These are phyloP conservation scores for Mortierella alpina DNA, from an alignment of 192 early-diverging fungal genomes.

Conservation along the genomic window DNA sequence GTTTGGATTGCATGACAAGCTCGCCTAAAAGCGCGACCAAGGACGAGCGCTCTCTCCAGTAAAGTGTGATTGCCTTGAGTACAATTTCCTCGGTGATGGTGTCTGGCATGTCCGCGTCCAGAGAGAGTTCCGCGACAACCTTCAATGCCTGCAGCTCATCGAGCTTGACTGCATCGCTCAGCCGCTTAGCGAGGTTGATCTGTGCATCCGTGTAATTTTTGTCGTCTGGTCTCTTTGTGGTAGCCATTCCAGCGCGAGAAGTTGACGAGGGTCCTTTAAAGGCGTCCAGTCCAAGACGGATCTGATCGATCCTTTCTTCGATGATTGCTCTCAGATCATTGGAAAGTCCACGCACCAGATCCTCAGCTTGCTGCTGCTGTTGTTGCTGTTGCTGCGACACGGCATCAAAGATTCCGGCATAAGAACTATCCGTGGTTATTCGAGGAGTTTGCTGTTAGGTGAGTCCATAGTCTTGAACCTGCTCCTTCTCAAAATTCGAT, in stretches of 20 bases:
- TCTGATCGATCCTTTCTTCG: conserved; percentile 32
- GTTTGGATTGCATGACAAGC: conserved; percentile 15
- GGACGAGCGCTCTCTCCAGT: conserved; percentile 42
- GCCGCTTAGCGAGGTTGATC: conserved; percentile 49
- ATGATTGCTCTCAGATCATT: conserved; percentile 31
- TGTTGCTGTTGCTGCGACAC: conserved; percentile 9
- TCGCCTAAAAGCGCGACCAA: conserved; percentile 24
- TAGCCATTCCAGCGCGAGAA: conserved; percentile 42
- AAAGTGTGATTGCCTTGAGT: conserved; percentile 13
- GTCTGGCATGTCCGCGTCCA: conserved; percentile 21
- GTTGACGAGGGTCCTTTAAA: conserved; percentile 47
- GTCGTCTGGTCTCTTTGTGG: conserved; percentile 33
- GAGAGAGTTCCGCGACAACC: conserved; percentile 19
- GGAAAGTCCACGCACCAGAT: background rate
- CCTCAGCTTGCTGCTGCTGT: too few relatives aligned
- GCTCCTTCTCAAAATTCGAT: too few relatives aligned
- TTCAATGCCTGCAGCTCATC: conserved; percentile 55
- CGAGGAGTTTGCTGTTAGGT: too few relatives aligned
- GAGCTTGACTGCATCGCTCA: conserved; percentile 53
- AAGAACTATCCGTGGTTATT: conserved; percentile 10
- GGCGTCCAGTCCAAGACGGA: conserved; percentile 50
- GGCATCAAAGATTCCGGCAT: conserved; percentile 13
- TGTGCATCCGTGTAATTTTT: conserved; percentile 51
- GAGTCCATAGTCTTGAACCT: too few relatives aligned
- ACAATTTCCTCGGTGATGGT: conserved; percentile 27